Evolutionary conservation across 2,329 filamentous ascomycete species (phyloP), one percentile per base, ranked within the genome.

Genomic region (Colletotrichum aenigma): DNA sequence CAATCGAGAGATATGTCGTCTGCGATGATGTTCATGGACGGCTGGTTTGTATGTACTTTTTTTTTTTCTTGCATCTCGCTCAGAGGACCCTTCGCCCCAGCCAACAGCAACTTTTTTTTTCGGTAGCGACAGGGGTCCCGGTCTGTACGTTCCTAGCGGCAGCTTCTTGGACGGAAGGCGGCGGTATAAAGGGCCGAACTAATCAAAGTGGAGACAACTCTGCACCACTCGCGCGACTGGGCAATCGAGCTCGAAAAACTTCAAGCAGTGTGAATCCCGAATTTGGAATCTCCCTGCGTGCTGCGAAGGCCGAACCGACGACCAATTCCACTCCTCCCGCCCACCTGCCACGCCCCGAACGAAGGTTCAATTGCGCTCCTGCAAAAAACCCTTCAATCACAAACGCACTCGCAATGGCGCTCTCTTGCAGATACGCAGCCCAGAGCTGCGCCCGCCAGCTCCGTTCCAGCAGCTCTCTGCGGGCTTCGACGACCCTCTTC

Each of bases 371-470:
- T 67, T 75, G 73, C 30, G 24, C 52, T 60, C 70, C 66, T 64
- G 66, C 61, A 69, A 68, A 28, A 60, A 52, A 52, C 43, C 43
- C n/a, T 52, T 52, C n/a, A 21, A 52, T 6, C 43, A 70, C 18
- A 56, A 58, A 38, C 62, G 24, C 36, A 80, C 78, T 80, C 84
- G 87, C 81, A 81, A 93, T 93, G 91, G 91, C 91, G 78, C 86
- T 91, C 83, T 89, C 91, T 80, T 92, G 90, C 85, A 89, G 91
- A 84, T 90, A 88, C 84, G 91, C 90, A 83, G 91, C 90, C 80
- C 91, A 91, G 85, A 89, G 89, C 89, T 93, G 91, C 87, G 89
- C 90, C 79, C 90, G 91, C 80, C 90, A 92, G 83, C 86, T 93
- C 80, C 90, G 91, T 82, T 86, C 88, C 77, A 83, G 85, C 77